phyloP scores from a whole-genome alignment of 257 asterid genomes.

The Nicotiana paniculata region DNA sequence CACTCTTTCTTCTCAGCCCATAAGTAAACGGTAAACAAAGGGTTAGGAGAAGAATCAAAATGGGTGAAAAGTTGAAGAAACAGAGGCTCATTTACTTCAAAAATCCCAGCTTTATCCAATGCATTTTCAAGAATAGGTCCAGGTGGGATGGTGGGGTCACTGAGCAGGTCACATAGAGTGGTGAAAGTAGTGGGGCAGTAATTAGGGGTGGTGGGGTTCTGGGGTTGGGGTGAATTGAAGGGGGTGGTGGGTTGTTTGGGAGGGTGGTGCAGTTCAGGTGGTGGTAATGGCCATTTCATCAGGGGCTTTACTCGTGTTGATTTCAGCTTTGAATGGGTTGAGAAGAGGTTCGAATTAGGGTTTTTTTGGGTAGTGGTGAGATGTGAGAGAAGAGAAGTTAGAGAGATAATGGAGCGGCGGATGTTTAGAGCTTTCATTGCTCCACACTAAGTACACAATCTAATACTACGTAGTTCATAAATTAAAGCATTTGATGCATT shows the following conservation, averaged over 20 bases:
- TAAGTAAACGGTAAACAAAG: conserved; percentile 48
- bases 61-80: conserved; percentile 42
- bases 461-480: neutral
- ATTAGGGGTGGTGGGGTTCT: conserved; percentile 26
- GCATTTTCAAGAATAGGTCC: conserved; percentile 59
- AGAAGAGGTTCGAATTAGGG: conserved; percentile 20
- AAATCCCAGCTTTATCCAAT: conserved; percentile 27
- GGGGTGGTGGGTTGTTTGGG: conserved; percentile 14
- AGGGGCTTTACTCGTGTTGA: conserved; percentile 32
- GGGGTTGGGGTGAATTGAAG: conserved; percentile 12
- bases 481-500: neutral
- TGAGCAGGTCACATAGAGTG: conserved; percentile 39
- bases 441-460: neutral
- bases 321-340: conserved; percentile 24
- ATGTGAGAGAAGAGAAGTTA: conserved; percentile 19
- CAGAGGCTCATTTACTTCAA: conserved; percentile 29
- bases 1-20: conserved; percentile 63
- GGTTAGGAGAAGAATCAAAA: conserved; percentile 63
- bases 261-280: conserved; percentile 1
- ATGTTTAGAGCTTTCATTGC: conserved; percentile 20
- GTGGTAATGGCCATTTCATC: neutral
- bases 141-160: conserved; percentile 32
- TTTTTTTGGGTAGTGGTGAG: neutral
- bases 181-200: conserved; percentile 27
- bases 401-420: conserved; percentile 30